These are phyloP conservation scores for Rugonectria rugulosa DNA, from an alignment of 2,329 filamentous ascomycete genomes.

Conservation along the genomic window DNA sequence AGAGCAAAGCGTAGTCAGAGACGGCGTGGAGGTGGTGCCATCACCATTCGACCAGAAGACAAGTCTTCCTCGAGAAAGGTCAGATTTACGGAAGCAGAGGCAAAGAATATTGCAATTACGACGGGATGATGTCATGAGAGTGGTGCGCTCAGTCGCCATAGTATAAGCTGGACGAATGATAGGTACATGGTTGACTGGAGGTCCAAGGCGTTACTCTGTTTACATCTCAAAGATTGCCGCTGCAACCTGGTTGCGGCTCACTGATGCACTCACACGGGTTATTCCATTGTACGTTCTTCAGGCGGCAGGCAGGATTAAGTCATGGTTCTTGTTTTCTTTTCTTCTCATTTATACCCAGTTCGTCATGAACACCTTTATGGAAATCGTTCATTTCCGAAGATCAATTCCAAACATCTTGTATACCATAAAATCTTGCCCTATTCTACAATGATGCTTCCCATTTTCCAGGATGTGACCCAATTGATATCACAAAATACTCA, in stretches of 20 bases:
- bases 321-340: neutral
- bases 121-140: conserved; percentile 36
- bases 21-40: conserved; percentile 48
- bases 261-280: neutral
- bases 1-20: conserved; percentile 62
- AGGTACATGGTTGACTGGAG: neutral
- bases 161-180: neutral
- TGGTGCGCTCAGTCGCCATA: neutral
- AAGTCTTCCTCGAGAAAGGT: conserved; percentile 46
- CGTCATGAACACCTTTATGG: conserved; percentile 5
- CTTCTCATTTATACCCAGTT: conserved; percentile 16
- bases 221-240: neutral
- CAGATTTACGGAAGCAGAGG: conserved; percentile 51
- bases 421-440: conserved; percentile 8
- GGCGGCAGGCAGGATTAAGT: too few relatives aligned
- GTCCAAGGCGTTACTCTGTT: neutral
- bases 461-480: conserved; percentile 14
- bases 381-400: conserved; percentile 4
- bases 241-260: neutral
- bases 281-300: too few relatives aligned
- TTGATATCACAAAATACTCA: conserved; percentile 29
- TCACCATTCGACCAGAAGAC: conserved; percentile 35
- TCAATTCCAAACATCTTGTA: conserved; percentile 2
- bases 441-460: conserved; percentile 19
- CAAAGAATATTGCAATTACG: conserved; percentile 40